phyloP scores from a whole-genome alignment of 73 alveolate species.

The Tetrahymena malaccensis region DNA sequence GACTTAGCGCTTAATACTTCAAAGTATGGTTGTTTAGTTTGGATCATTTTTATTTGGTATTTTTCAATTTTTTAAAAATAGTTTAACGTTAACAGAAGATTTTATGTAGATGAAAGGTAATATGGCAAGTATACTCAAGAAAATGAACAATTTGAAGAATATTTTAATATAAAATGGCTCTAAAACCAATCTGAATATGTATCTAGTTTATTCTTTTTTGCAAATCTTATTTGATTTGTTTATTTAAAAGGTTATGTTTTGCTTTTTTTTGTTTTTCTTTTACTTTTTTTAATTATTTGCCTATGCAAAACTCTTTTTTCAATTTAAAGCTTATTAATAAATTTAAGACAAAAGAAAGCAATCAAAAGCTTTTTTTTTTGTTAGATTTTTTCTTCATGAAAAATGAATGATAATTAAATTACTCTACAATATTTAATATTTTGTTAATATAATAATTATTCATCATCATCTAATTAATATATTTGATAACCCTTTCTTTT shows the following conservation, averaged over 20 bases:
- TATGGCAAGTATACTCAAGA: background rate
- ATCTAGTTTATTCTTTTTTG: background rate
- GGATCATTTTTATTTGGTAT: background rate
- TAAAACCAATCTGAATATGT: background rate
- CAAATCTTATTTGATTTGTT: background rate
- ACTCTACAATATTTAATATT: background rate
- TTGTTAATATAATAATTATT: background rate
- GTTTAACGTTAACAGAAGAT: background rate
- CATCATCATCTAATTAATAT: background rate
- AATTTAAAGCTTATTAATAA: background rate
- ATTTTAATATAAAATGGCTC: background rate
- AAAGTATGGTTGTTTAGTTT: background rate
- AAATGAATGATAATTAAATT: background rate
- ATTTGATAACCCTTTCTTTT: too few species aligned
- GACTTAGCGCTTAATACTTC: background rate
- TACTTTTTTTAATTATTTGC: background rate
- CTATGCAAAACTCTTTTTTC: background rate
- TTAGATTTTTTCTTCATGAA: background rate
- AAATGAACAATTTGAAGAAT: background rate
- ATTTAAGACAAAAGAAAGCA: background rate
- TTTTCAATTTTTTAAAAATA: background rate
- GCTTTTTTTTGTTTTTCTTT: background rate
- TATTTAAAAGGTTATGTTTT: background rate
- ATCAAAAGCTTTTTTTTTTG: background rate
- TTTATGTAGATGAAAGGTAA: background rate